A percentile compares a stretch with the other conserved stretches of the same genome.
phyloP scores from a whole-genome alignment of 345 rosid species.

The Eucalyptus globulus region DNA sequence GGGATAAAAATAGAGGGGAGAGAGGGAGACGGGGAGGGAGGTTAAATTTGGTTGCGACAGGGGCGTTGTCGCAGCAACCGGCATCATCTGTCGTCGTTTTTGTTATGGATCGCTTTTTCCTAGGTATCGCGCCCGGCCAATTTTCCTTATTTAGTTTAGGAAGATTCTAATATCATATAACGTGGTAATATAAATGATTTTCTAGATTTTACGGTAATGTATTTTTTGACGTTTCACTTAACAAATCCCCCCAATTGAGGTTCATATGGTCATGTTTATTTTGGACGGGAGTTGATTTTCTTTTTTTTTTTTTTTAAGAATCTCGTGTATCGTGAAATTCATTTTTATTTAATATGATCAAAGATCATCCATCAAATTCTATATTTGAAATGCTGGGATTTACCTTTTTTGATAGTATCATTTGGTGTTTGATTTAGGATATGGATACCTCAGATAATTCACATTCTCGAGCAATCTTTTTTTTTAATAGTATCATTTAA shows the following conservation, averaged over 20 bases:
- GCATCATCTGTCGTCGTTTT: neutral
- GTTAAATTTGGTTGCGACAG: neutral
- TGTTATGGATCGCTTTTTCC: neutral
- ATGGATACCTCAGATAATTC: fast-evolving
- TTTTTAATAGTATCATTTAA: neutral
- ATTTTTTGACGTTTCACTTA: no score
- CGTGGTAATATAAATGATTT: neutral
- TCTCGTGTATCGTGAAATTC: neutral
- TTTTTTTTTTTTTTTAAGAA: fast-evolving
- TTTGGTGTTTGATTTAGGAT: neutral
- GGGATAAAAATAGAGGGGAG: neutral
- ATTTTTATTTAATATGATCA: neutral
- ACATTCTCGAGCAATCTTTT: neutral
- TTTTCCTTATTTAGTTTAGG: neutral
- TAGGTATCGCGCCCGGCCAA: neutral
- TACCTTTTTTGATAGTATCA: fast-evolving
- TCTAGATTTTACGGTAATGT: neutral
- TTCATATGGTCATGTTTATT: neutral
- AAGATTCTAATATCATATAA: no score
- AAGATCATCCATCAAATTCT: neutral
- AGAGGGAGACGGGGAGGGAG: neutral
- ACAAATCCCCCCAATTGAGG: neutral
- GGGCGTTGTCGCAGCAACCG: neutral
- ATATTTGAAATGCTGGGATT: neutral
- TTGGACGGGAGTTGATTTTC: fast-evolving